Percentiles rank a stretch among this genome's conserved stretches.
These are phyloP conservation scores for Alternaria tenuissima DNA, from an alignment of 2,329 filamentous ascomycete genomes.

Conservation along the genomic window DNA sequence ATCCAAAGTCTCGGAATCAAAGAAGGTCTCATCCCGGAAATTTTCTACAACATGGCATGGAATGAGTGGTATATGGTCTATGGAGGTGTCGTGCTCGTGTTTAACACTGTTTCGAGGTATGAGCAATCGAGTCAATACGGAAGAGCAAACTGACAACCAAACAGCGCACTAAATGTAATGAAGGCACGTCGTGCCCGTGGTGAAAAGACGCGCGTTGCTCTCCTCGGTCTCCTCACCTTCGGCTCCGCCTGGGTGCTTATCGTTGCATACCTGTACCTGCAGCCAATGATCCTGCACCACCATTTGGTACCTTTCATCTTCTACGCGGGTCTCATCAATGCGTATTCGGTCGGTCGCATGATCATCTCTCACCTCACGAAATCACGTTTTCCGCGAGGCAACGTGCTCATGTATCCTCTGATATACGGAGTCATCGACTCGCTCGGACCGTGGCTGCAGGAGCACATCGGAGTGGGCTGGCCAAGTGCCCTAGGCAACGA, in stretches of 20 bases:
- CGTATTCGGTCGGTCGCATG: constrained; percentile 94
- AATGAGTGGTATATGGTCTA: constrained; percentile 94
- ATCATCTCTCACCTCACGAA: constrained; percentile 94
- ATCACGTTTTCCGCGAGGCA: constrained; percentile 87
- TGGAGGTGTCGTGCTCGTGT: constrained; percentile 79
- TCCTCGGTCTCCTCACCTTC: constrained; percentile 85
- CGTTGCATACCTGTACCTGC: constrained; percentile 79
- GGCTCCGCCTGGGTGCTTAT: constrained; percentile 80
- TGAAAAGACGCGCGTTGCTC: constrained; percentile 74
- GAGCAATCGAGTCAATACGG: constrained; percentile 2
- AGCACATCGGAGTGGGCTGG: constrained; percentile 57
- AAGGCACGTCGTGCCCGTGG: constrained; percentile 76
- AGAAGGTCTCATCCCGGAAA: constrained; percentile 70
- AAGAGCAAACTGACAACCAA: constrained; percentile 18
- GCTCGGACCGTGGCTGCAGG: constrained; percentile 71
- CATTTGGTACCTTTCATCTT: constrained; percentile 90
- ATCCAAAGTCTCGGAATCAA: constrained; percentile 75
- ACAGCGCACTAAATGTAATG: constrained; percentile 82
- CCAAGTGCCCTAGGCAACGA: constrained; percentile 60
- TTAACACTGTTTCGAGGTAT: constrained; percentile 79
- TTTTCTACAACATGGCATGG: constrained; percentile 81
- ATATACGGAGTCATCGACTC: constrained; percentile 82
- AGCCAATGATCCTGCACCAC: constrained; percentile 80
- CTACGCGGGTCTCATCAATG: constrained; percentile 89
- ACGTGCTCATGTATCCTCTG: constrained; percentile 82